A percentile compares a stretch with the other conserved stretches of the same genome.
phyloP scores from a whole-genome alignment of 192 early-diverging fungal genomes.

The Coemansia umbellata region DNA sequence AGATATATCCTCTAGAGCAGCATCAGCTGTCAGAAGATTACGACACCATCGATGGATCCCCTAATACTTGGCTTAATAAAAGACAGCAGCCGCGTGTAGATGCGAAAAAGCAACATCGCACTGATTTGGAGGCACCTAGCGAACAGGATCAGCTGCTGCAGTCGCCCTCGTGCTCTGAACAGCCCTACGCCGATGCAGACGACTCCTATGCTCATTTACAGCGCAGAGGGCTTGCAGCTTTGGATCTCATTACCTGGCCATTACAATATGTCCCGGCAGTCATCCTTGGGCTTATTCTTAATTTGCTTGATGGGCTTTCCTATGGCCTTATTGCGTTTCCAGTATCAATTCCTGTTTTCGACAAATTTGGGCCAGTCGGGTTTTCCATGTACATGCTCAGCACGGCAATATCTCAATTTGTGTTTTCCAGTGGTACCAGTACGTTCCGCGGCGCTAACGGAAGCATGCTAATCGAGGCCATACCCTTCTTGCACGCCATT shows the following conservation, averaged over 20 bases:
- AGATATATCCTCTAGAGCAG: background rate
- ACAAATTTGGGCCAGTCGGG: slow-evolving; percentile 72
- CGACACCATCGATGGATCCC: slow-evolving; percentile 3
- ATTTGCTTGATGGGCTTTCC: slow-evolving; percentile 87
- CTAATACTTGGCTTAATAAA: background rate
- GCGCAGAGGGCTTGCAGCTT: slow-evolving; percentile 13
- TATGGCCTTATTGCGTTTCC: slow-evolving; percentile 95
- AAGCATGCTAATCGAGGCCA: slow-evolving; percentile 83
- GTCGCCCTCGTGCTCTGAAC: background rate
- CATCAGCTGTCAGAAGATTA: slow-evolving; percentile 4
- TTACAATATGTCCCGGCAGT: slow-evolving; percentile 82
- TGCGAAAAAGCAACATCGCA: slow-evolving; percentile 4
- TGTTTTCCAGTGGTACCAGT: slow-evolving; percentile 78
- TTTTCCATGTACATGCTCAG: slow-evolving; percentile 95
- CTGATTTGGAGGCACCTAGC: background rate
- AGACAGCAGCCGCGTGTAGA: slow-evolving; percentile 4
- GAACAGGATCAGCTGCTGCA: slow-evolving; percentile 17
- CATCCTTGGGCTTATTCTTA: slow-evolving; percentile 83
- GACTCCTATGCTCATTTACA: slow-evolving; percentile 11
- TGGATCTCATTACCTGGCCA: slow-evolving; percentile 44
- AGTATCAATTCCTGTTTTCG: slow-evolving; percentile 63
- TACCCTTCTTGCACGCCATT: slow-evolving; percentile 87
- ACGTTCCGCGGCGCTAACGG: slow-evolving; percentile 89
- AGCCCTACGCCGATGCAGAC: slow-evolving; percentile 6
- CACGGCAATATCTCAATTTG: slow-evolving; percentile 67